Base-by-base conservation (phyloP, 345 rosid species). In the Heritiera littoralis region DNA sequence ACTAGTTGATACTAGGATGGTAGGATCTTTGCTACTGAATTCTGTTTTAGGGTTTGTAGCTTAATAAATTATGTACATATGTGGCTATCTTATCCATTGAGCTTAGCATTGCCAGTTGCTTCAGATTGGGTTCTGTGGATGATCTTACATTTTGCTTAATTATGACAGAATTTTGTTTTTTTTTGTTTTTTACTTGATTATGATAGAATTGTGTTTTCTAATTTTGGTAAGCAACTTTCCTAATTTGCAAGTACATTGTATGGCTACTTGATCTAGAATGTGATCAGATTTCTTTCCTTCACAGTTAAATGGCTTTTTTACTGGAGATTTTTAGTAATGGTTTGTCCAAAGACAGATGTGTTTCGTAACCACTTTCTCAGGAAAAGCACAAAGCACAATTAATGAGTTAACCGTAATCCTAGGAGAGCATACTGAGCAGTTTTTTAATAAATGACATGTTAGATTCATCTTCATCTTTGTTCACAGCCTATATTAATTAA, bases 321-420 rank as follows among this genome's bases (percentile, higher is more conserved):
- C 48, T 2, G 32, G 54, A 45, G 35, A 43, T 43, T 66, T 40
- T 68, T 15, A 45, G 9, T 20, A 43, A 41, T 67, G 30, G 23
- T 68, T 20, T 66, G 70, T 66, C 71, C 51, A 54, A 66, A 66
- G 13, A 45, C 46, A 51, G 38, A 46, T 45, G 51, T 46, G 55
- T 55, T 68, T 45, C 73, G 18, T 3, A 11, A 20, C 73, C 73
- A 68, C 17, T 68, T 9, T 68, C 73, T 46, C 32, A 68, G 73
- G 55, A 46, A n/a, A 40, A 66, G 23, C 20, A 66, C 23, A n/a
- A 17, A 66, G 20, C 9, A 66, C 20, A 64, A 35, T 56, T 56
- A 56, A 18, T n/a, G 3, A 20, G 64, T 59, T 6, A 6, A 54
- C 67, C 40, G 6, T 32, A 32, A 63, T 32, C 43, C 43, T 64